Percentiles rank a stretch among this genome's conserved stretches.
These are phyloP conservation scores for Colletotrichum acutatum DNA, from an alignment of 2,329 filamentous ascomycete species.

Conservation along the genomic window DNA sequence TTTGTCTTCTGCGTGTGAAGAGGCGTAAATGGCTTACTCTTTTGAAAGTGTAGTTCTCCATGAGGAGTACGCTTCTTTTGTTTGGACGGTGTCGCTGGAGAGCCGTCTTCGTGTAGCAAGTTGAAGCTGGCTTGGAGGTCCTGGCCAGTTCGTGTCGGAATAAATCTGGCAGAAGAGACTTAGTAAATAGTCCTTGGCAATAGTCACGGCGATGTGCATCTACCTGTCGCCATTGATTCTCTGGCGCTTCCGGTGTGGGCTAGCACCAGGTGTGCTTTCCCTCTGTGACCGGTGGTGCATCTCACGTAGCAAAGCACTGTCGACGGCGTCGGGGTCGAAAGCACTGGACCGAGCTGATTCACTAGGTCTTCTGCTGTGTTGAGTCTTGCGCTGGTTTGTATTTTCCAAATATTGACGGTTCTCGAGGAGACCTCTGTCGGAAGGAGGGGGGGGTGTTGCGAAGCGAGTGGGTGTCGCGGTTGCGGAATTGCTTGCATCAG, in stretches of 20 bases:
- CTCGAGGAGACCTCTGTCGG: slow-evolving; percentile 56
- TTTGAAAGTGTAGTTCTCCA: slow-evolving; percentile 93
- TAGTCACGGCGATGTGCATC: slow-evolving; percentile 35
- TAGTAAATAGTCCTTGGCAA: not conserved
- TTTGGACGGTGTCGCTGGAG: slow-evolving; percentile 89
- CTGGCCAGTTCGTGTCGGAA: slow-evolving; percentile 91
- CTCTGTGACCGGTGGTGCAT: slow-evolving; percentile 61
- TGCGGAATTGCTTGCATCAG: slow-evolving; percentile 48
- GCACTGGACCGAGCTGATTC: slow-evolving; percentile 49
- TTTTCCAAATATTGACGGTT: slow-evolving; percentile 52
- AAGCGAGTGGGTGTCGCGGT: slow-evolving; percentile 49
- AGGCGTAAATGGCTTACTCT: slow-evolving; percentile 67
- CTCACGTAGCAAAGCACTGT: slow-evolving; percentile 63
- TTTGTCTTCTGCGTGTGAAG: not conserved
- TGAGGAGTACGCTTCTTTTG: slow-evolving; percentile 87
- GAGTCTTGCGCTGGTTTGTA: slow-evolving; percentile 45
- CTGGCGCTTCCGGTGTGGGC: slow-evolving; percentile 68
- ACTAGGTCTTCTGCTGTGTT: slow-evolving; percentile 48
- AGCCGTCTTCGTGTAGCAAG: slow-evolving; percentile 90
- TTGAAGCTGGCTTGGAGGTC: slow-evolving; percentile 95
- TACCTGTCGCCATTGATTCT: slow-evolving; percentile 72
- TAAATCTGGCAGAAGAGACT: slow-evolving; percentile 73
- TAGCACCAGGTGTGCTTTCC: slow-evolving; percentile 64
- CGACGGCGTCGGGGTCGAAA: slow-evolving; percentile 62
- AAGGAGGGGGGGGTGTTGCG: slow-evolving; percentile 57